A percentile compares a stretch with the other conserved stretches of the same genome.
phyloP scores from a whole-genome alignment of 805 yeast species.

The Yamadazyma kitorensis region DNA sequence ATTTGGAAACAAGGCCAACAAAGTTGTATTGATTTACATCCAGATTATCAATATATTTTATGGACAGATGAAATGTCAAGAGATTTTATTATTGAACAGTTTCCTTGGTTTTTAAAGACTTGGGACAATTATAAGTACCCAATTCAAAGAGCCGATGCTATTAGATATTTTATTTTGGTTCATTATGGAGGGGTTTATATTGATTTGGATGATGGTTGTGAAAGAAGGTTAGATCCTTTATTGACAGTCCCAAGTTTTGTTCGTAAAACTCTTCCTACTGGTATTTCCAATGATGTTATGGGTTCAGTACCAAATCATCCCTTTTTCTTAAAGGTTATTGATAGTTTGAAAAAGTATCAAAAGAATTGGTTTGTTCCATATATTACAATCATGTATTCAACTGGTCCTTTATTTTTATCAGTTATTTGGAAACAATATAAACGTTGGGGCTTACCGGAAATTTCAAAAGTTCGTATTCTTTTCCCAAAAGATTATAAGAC shows the following conservation, averaged over 20 bases:
- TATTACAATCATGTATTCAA: conserved; percentile 87
- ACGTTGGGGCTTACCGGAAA: conserved; percentile 70
- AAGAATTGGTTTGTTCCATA: conserved; percentile 81
- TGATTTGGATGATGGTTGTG: conserved; percentile 89
- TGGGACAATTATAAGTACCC: conserved; percentile 78
- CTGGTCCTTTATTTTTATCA: conserved; percentile 86
- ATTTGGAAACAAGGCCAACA: conserved; percentile 78
- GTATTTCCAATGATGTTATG: conserved; percentile 91
- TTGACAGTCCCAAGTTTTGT: conserved; percentile 82
- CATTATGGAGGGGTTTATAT: conserved; percentile 90
- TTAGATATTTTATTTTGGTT: conserved; percentile 77
- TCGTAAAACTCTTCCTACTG: conserved; percentile 84
- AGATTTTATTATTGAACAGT: conserved; percentile 72
- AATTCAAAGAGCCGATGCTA: conserved; percentile 87
- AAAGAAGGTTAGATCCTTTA: conserved; percentile 73
- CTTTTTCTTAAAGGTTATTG: conserved; percentile 69
- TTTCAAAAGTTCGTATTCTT: conserved; percentile 64
- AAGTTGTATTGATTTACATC: conserved; percentile 73
- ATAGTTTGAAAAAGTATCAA: conserved; percentile 57
- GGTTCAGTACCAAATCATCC: conserved; percentile 87
- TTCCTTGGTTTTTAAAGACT: conserved; percentile 81
- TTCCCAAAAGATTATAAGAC: conserved; percentile 72
- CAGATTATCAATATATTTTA: conserved; percentile 80
- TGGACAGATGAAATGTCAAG: conserved; percentile 90
- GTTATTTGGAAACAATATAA: conserved; percentile 86